These are phyloP conservation scores for Trichoderma parareesei DNA, from an alignment of 495 filamentous ascomycete species.

Conservation along the genomic window DNA sequence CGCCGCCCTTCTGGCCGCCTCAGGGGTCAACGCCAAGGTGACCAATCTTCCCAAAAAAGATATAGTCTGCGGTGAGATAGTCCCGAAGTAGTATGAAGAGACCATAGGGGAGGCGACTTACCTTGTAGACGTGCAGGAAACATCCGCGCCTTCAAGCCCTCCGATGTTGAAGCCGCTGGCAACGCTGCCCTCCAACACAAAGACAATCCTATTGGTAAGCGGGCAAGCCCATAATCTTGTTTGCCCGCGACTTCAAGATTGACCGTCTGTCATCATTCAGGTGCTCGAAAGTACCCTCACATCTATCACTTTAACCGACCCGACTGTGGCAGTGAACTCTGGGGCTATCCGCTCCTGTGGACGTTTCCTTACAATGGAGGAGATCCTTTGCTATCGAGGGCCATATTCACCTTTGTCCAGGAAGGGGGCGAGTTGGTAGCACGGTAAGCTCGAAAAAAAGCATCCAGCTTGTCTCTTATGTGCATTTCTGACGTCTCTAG, in stretches of 20 bases:
- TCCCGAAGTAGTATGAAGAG: not conserved
- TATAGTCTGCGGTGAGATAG: not conserved
- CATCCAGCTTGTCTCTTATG: no score
- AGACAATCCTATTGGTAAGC: not conserved
- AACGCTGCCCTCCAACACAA: not conserved
- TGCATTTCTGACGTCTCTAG: not conserved
- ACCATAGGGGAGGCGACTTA: not conserved
- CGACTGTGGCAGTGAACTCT: not conserved
- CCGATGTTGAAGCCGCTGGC: not conserved
- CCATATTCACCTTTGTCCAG: not conserved
- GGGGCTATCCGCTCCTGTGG: not conserved
- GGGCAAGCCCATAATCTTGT: not conserved
- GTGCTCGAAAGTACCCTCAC: not conserved
- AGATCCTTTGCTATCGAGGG: not conserved
- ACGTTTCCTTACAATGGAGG: not conserved
- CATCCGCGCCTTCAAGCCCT: not conserved
- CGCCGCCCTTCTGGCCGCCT: not conserved
- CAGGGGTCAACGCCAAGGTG: not conserved
- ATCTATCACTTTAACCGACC: not conserved
- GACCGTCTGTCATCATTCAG: not conserved
- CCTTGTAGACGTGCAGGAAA: not conserved
- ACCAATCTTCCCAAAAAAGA: not conserved
- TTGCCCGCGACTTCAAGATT: not conserved
- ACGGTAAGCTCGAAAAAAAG: not conserved
- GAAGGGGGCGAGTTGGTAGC: not conserved